Evolutionary conservation across 345 rosid species (phyloP), one percentile per base, ranked within the genome.

Genomic region (Citrus hindsii): DNA sequence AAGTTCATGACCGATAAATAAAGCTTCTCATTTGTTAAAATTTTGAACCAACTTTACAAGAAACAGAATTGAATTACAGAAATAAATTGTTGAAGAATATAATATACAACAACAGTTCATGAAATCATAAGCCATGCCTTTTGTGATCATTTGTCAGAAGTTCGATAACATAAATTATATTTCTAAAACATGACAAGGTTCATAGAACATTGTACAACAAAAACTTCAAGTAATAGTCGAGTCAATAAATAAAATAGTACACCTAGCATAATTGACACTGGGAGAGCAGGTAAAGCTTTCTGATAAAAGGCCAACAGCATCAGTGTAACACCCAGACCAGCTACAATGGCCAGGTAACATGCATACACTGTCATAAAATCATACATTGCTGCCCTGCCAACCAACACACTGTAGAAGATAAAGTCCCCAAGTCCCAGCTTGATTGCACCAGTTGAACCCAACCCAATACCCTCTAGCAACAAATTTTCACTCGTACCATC

Each of bases 321-420:
- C 81, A 95, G 74, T 0, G 98, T 95, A n/a, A 93, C 24, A n/a
- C 98, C 98, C 24, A 95, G 86, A 65, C 98, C 98, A 4, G 98
- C 98, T 73, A 95, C 84, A 46, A 95, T 95, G 21, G 97, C 98
- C 65, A 93, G 93, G 81, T 95, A 95, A 62, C 98, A 93, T 28
- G 95, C 97, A 78, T 95, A 95, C 27, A 95, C 97, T 9, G 97
- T 92, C 99, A 95, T 93, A 81, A 89, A 79, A 86, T 95, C 98
- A 62, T 95, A 95, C 97, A 93, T 89, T 6, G 98, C 98, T 19
- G 98, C 98, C 82, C 98, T 92, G 33, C 98, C 97, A 73, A 95
- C 98, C 82, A 95, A 82, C 76, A 93, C 98, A 18, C 98, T 95
- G 83, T 95, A 95, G 90, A 93, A 95, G 71, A 93, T 95, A 76